Conservation (phyloP, 306 rosid species). For the Amphicarpaea edgeworthii region DNA sequence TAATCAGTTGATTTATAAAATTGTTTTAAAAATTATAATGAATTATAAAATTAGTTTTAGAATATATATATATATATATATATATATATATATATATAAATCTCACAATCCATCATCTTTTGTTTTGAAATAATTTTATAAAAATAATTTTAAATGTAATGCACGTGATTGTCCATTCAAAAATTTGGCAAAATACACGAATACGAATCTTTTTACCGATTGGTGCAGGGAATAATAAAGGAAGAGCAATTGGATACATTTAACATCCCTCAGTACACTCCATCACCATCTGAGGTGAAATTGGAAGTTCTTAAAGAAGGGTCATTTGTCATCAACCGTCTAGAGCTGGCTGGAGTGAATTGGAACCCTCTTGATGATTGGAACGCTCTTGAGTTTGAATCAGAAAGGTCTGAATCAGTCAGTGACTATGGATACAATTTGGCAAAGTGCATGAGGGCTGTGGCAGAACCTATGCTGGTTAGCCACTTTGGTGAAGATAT, state of each 20-base stretch:
- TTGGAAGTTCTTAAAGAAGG: constrained; percentile 48
- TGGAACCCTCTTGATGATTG: constrained; percentile 35
- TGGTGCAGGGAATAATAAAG: not conserved
- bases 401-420: not conserved
- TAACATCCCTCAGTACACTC: constrained; percentile 57
- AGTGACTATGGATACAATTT: constrained; percentile 41
- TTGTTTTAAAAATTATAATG: too few relatives aligned
- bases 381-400: not conserved
- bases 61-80: too few relatives aligned
- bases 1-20: too few relatives aligned
- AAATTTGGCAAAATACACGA: too few relatives aligned
- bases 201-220: not conserved
- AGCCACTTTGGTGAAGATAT: constrained; percentile 58
- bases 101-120: too few relatives aligned
- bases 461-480: constrained; percentile 49
- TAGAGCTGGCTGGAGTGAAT: constrained; percentile 45
- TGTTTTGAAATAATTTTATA: too few relatives aligned
- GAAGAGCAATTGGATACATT: constrained; percentile 49
- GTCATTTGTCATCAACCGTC: constrained; percentile 38
- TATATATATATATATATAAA: too few relatives aligned
- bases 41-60: too few relatives aligned
- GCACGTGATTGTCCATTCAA: too few relatives aligned
- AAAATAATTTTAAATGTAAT: too few relatives aligned
- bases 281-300: constrained; percentile 53
- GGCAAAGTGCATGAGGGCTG: constrained; percentile 53